phyloP scores from a whole-genome alignment of 2,329 filamentous ascomycete species.

The Calonectria pseudoturangicola region DNA sequence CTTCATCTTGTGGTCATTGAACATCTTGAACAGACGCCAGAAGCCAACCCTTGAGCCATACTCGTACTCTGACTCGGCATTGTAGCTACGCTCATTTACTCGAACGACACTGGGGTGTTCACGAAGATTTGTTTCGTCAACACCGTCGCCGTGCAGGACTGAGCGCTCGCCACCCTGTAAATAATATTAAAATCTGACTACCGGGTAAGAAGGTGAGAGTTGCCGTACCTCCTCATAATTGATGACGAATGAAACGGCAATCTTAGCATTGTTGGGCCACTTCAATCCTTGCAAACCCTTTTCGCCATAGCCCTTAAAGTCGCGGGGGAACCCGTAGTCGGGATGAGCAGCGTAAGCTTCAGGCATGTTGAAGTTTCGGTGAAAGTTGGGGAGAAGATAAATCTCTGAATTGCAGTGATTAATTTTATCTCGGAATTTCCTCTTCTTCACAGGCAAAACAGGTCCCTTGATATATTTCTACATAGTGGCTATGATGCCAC shows the following conservation, averaged over 20 bases:
- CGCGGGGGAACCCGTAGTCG: constrained; percentile 13
- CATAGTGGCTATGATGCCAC: neutral
- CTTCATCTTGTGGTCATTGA: constrained; percentile 68
- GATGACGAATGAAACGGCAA: constrained; percentile 13
- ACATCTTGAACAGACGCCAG: constrained; percentile 70
- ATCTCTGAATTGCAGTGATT: neutral
- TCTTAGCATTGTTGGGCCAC: constrained; percentile 17
- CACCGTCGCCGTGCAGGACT: constrained; percentile 62
- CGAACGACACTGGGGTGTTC: constrained; percentile 60
- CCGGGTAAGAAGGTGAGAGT: too few relatives aligned
- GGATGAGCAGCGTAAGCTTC: constrained; percentile 15
- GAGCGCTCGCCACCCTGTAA: constrained; percentile 58
- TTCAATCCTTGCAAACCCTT: constrained; percentile 8
- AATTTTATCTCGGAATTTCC: neutral
- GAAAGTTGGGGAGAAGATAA: neutral
- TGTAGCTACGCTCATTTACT: constrained; percentile 65
- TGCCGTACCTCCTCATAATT: constrained; percentile 14
- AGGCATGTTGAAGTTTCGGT: neutral
- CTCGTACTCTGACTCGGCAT: constrained; percentile 70
- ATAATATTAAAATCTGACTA: neutral
- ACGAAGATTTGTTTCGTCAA: constrained; percentile 61
- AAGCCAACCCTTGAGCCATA: constrained; percentile 69
- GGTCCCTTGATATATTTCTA: constrained; percentile 12
- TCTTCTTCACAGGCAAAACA: neutral
- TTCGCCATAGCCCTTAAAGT: constrained; percentile 17